Conservation (phyloP, 139 green algal genomes). For the Chloropicon primus region DNA sequence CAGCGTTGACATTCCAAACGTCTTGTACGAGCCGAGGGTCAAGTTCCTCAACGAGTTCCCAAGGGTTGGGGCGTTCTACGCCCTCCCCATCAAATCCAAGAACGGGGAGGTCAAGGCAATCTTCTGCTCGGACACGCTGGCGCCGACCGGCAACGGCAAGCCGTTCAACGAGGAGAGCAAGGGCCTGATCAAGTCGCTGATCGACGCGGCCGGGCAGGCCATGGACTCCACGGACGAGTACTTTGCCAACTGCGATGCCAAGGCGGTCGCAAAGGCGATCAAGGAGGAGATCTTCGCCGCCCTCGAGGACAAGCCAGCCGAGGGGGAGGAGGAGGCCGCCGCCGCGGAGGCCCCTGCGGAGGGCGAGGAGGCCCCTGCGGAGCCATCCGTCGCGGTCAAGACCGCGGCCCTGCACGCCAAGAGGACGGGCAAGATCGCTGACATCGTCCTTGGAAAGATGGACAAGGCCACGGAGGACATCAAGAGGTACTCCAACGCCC, state of each 20-base stretch:
- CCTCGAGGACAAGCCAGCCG: not conserved
- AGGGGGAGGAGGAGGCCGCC: not conserved
- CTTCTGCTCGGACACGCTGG: slow-evolving; percentile 1
- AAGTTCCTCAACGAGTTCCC: slow-evolving; percentile 1
- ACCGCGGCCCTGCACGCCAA: not conserved
- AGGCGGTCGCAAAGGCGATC: not conserved
- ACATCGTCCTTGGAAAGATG: not conserved
- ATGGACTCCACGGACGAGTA: not conserved
- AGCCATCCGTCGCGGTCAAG: not conserved
- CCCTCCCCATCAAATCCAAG: not conserved
- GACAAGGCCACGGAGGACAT: not conserved
- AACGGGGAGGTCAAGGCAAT: not conserved
- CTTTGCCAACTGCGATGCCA: not conserved
- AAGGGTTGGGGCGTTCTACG: not conserved
- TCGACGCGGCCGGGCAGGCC: not conserved
- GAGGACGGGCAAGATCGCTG: not conserved
- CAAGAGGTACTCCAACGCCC: not conserved
- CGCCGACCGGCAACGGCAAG: not conserved
- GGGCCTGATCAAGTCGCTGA: not conserved
- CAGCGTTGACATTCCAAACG: not conserved
- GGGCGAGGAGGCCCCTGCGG: not conserved
- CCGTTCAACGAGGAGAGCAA: not conserved
- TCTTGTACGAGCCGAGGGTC: not conserved
- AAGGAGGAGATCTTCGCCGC: not conserved
- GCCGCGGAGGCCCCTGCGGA: not conserved